Percentiles rank a stretch among this genome's conserved stretches.
phyloP scores from a whole-genome alignment of 257 asterid species.

The Plectranthus barbatus region DNA sequence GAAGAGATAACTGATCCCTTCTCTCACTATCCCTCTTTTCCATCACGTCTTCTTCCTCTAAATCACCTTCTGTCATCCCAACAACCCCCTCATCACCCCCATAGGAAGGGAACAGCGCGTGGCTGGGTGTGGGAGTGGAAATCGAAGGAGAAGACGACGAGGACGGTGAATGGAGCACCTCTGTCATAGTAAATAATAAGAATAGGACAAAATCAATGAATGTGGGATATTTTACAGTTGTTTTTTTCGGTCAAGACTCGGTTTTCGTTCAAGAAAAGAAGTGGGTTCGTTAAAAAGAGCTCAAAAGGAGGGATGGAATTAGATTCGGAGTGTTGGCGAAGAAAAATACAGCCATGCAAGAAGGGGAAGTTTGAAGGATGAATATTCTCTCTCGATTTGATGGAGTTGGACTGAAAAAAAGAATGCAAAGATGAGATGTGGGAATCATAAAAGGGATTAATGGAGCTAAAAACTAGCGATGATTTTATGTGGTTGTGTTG shows the following conservation, averaged over 20 bases:
- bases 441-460: slow-evolving; percentile 36
- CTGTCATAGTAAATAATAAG: slow-evolving; percentile 48
- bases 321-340: slow-evolving; percentile 13
- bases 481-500: background rate
- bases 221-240: background rate
- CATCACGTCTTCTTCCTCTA: slow-evolving; percentile 29
- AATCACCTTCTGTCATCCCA: slow-evolving; percentile 19
- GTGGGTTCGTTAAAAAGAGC: slow-evolving; percentile 4
- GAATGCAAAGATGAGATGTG: slow-evolving; percentile 44
- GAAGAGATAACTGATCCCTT: slow-evolving; percentile 58
- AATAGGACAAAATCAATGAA: slow-evolving; percentile 17
- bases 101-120: slow-evolving; percentile 37
- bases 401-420: slow-evolving; percentile 36
- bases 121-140: slow-evolving; percentile 49
- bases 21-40: slow-evolving; percentile 44
- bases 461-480: background rate
- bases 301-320: background rate
- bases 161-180: slow-evolving; percentile 76
- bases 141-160: slow-evolving; percentile 68
- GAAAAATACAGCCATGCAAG: slow-evolving; percentile 6
- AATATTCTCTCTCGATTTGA: background rate
- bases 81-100: slow-evolving; percentile 19
- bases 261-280: slow-evolving; percentile 22
- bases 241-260: background rate
- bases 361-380: background rate